phyloP scores from a whole-genome alignment of 345 rosid genomes.

The Triadica sebifera region DNA sequence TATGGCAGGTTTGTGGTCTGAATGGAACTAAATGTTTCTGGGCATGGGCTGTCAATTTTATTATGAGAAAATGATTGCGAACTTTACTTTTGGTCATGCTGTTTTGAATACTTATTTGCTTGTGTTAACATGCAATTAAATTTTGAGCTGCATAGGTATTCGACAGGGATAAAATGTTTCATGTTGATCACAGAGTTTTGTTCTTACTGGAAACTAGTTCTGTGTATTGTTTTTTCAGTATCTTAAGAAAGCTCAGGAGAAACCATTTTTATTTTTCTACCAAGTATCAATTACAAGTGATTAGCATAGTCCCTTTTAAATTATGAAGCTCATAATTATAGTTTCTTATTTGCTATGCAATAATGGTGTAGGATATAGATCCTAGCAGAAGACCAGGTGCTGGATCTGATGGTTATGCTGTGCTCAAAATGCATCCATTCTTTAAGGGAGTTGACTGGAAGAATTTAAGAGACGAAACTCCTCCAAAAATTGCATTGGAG shows the following conservation, averaged over 20 bases:
- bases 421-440: conserved; percentile 84
- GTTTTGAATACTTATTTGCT: neutral
- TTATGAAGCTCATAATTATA: conserved; percentile 1
- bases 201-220: neutral
- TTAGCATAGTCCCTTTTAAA: neutral
- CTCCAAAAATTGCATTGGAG: conserved; percentile 79
- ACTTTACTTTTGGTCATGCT: neutral
- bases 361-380: conserved; percentile 65
- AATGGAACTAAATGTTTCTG: neutral
- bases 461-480: conserved; percentile 63
- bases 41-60: neutral
- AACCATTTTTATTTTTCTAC: neutral
- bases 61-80: neutral
- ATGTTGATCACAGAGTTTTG: neutral
- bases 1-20: neutral
- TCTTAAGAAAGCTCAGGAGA: neutral
- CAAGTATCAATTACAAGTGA: neutral
- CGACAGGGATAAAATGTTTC: neutral
- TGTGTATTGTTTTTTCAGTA: neutral
- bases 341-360: conserved; percentile 8
- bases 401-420: conserved; percentile 79
- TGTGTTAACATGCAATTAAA: neutral
- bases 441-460: conserved; percentile 85
- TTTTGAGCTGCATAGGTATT: conserved; percentile 1
- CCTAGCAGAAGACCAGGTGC: conserved; percentile 94